These are phyloP conservation scores for Bondarzewia mesenterica DNA, from an alignment of 1,284 basidiomycete species.

Conservation along the genomic window DNA sequence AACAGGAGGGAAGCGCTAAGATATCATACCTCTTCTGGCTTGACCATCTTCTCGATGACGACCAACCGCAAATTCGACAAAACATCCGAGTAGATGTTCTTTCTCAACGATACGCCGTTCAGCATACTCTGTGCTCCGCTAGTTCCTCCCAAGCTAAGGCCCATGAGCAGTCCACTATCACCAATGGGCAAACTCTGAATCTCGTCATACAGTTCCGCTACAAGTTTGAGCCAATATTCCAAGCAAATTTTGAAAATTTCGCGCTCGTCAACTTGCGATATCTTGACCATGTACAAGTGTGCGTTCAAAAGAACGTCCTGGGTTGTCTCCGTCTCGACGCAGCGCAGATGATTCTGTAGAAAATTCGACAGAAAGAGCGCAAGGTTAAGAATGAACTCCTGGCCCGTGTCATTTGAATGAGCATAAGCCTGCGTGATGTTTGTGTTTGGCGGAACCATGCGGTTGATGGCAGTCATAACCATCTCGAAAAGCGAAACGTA, in stretches of 20 bases:
- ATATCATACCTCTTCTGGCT: slow-evolving; percentile 85
- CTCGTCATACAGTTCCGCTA: slow-evolving; percentile 97
- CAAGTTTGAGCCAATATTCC: slow-evolving; percentile 99
- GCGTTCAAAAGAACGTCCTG: slow-evolving; percentile 94
- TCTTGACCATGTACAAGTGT: slow-evolving; percentile 98
- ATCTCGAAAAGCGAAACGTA: slow-evolving; percentile 97
- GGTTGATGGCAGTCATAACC: slow-evolving; percentile 95
- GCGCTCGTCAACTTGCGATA: slow-evolving; percentile 96
- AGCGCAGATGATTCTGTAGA: slow-evolving; percentile 84
- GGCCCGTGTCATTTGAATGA: slow-evolving; percentile 86
- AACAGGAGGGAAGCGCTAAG: slow-evolving; percentile 3
- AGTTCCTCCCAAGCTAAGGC: slow-evolving; percentile 76
- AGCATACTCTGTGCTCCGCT: slow-evolving; percentile 58
- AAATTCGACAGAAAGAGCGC: slow-evolving; percentile 97
- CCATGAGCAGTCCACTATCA: slow-evolving; percentile 91
- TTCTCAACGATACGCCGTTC: slow-evolving; percentile 75
- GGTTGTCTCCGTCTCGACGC: slow-evolving; percentile 88
- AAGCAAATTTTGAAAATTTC: slow-evolving; percentile 99
- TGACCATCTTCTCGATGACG: slow-evolving; percentile 99
- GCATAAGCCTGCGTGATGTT: slow-evolving; percentile 93
- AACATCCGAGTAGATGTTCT: slow-evolving; percentile 94
- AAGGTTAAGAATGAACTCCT: slow-evolving; percentile 96
- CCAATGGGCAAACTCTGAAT: slow-evolving; percentile 88
- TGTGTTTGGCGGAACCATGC: slow-evolving; percentile 96
- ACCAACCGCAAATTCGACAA: slow-evolving; percentile 92